Evolutionary conservation across 2,329 filamentous ascomycete genomes (phyloP), one percentile per base, ranked within the genome.

Genomic region (Cordyceps tenuipes): DNA sequence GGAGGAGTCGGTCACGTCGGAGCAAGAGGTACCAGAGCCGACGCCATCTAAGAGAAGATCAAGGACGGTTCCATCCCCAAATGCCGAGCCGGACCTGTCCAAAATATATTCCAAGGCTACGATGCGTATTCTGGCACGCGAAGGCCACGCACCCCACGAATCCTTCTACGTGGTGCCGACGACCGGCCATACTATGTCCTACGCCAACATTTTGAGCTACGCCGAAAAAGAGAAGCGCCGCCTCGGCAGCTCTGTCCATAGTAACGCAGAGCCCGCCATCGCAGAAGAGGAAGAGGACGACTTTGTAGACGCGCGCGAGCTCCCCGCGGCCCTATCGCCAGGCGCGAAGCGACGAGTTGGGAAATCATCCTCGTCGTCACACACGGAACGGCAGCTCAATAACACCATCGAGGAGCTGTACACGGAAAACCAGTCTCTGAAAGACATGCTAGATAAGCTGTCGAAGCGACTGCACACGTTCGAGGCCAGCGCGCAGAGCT

Each of bases 81-180:
- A n/a, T 26, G 76, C 43, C 72, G 86, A 90, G 19, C 89, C 91
- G 0, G 91, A 97, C 65, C 82, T 96, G 29, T 86, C 84, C 66
- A 89, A 87, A 62, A 83, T 96, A 34, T 95, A 95, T 71, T 96
- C 91, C 46, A 86, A 85, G 65, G 91, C 93, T 13, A 90, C 93
- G 3, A 81, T 97, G 58, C 83, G 87, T 56, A 90, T 92, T 0
- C 81, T 96, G 47, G 81, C 85, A 21, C 86, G 89, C 60, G 86
- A 87, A 34, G 84, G 84, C 0, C 81, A 86, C 31, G 80, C 81
- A 17, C 77, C 82, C 17, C 83, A 80, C 61, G 89, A 89, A 67
- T 94, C 89, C 9, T 99, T 99, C 76, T 97, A 97, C 71, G 89
- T 97, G 1, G 94, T 99, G 1, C 94, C 93, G 4, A 89, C 90